Evolutionary conservation across 805 yeast species (phyloP), one percentile per base, ranked within the genome.

Genomic region (Priceomyces fermenticarens): DNA sequence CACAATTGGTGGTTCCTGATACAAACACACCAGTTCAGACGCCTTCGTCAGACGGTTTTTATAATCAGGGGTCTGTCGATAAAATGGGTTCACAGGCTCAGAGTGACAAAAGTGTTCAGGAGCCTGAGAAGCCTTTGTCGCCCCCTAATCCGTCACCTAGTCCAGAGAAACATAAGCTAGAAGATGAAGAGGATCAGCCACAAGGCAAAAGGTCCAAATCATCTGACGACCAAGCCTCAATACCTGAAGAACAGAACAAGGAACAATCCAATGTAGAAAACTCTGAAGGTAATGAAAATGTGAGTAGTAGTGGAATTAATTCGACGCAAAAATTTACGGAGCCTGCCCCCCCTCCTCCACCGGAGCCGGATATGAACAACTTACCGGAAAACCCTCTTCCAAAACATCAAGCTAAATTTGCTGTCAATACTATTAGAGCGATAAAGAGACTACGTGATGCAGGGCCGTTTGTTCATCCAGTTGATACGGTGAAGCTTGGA

Each of bases 401-500:
- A 17, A 72, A 75, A 38, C 97, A 93, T 63, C 98, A 93, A 64
- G 75, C 78, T 52, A 85, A 84, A 55, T 90, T 83, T 56, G 88
- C 91, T 1, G 51, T 78, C 13, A 85, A 87, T 47, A 78, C 90
- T 2, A 73, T 93, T 38, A 87, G 90, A 54, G 90, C 95, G 10
- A 83, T 93, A 46, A 88, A 86, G 61, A 72, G 98, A 46, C 75
- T 91, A 55, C 88, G 89, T 62, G 99, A 93, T 65, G 95, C 98
- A 1, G 80, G 73, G 11, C 98, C 98, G 2, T 93, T 93, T 58
- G 58, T 88, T 34, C 78, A 72, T 38, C 99, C 99, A 0, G 99
- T 93, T 14, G 98, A 93, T 60, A 85, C 78, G 3, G 83, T 85
- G 36, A 88, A 87, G 58, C 77, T 88, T 46, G 88, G 90, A 55